Base-by-base conservation (phyloP, 441 rosid species). In the Lepidium campestre region DNA sequence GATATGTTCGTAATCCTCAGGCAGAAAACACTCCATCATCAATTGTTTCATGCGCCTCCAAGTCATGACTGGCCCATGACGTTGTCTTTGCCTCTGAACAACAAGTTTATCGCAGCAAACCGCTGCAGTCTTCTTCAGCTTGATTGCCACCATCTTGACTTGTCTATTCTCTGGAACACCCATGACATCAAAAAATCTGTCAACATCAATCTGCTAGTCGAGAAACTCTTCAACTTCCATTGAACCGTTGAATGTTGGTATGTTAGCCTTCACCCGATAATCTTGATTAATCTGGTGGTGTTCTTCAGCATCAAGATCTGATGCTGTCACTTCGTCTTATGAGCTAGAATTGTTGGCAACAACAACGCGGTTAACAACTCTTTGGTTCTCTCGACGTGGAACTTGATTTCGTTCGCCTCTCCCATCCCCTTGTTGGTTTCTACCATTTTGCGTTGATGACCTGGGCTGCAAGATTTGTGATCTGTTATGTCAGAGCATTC, bases 71-170 rank as follows among this genome's bases (percentile, higher is more conserved):
- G 34, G 34, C 41, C n/a, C n/a, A n/a, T n/a, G n/a, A n/a, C n/a
- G n/a, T 10, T 58, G 15, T 25, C 10, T 37, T 22, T 27, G 37
- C 2, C 49, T 59, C 5, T 59, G 64, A 1, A 27, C 1, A 6
- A 27, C 50, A 1, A 58, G 11, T 11, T 27, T 59, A 59, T 59
- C 40, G 39, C 65, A 59, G 54, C 66, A 62, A 0, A 47, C 67
- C 9, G 7, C 57, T 45, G 6, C 32, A 32, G n/a, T 61, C 4
- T 13, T 61, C 40, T 45, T 27, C 2, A 59, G 1, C 3, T 25
- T 27, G 17, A 59, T 15, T 0, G 39, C 65, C 3, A 59, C 66
- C n/a, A 61, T 61, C 66, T 61, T 61, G 9, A 59, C 65, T 15
- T 59, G 52, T 6, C 29, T 59, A 0, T 18, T 42, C 3, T 60